phyloP scores from a whole-genome alignment of 495 filamentous ascomycete genomes.

The Terfezia claveryi region DNA sequence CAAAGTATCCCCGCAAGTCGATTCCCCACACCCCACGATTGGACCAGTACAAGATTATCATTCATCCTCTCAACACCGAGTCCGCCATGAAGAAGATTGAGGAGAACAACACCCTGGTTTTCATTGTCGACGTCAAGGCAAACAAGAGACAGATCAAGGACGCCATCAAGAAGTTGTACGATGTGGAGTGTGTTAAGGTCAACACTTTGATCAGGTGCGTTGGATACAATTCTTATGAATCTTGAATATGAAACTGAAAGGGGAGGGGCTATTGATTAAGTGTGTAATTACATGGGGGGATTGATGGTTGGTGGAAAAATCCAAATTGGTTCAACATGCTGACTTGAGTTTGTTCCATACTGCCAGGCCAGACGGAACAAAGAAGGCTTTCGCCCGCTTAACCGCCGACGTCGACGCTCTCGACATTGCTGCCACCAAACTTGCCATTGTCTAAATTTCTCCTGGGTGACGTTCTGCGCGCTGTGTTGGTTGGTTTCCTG shows the following conservation, averaged over 20 bases:
- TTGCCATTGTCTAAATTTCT: conserved; percentile 68
- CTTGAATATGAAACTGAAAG: neutral
- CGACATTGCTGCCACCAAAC: conserved; percentile 97
- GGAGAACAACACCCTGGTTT: conserved; percentile 98
- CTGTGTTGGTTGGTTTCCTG: neutral
- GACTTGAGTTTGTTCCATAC: neutral
- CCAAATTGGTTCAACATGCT: neutral
- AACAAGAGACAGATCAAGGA: conserved; percentile 99
- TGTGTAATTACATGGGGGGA: neutral
- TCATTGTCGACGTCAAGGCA: conserved; percentile 93
- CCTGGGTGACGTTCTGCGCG: neutral
- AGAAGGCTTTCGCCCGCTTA: conserved; percentile 94
- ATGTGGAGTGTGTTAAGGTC: conserved; percentile 93
- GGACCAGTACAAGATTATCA: conserved; percentile 78
- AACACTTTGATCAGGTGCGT: conserved; percentile 91
- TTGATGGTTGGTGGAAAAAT: neutral
- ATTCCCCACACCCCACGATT: conserved; percentile 73
- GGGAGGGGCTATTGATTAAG: neutral
- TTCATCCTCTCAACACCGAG: conserved; percentile 87
- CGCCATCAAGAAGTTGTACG: conserved; percentile 97
- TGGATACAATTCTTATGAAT: neutral
- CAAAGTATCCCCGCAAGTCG: conserved; percentile 93
- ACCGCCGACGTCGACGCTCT: conserved; percentile 94
- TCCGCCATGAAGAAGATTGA: conserved; percentile 99
- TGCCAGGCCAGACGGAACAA: conserved; percentile 70